Evolutionary conservation across 192 early-diverging fungal species (phyloP), one percentile per base, ranked within the genome.

Genomic region (Podila horticola): DNA sequence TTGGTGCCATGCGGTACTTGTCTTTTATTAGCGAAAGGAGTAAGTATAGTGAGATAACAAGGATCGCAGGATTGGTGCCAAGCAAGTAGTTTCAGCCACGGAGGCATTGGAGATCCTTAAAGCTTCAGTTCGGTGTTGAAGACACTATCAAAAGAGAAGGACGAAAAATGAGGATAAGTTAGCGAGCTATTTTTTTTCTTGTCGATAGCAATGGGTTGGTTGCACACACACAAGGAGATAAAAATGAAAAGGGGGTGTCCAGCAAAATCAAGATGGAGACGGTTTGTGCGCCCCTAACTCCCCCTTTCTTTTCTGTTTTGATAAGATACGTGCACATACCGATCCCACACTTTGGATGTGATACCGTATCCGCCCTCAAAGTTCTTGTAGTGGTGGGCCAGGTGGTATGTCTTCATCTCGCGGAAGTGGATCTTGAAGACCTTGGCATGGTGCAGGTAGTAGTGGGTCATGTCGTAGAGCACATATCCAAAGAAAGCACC

Each of bases 311-410:
- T 45, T 45, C 41, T 45, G 11, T 17, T 45, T 45, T 45, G 11
- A 15, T 45, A 22, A 55, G 11, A 55, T 0, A 10, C 20, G 5
- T 55, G 2, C 52, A 65, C 64, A 28, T 79, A 79, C 76, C 49
- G 57, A 84, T 97, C 96, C 96, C 96, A 97, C 51, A 96, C 70
- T 82, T 95, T 95, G 79, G 91, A 92, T 49, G 96, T 96, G 69
- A 97, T 96, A 34, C 96, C 96, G 74, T 92, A 97, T 28, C 95
- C 95, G 13, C 87, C 83, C 76, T 95, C 92, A 65, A 89, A 93
- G 82, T 97, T 90, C 83, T 94, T 94, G 86, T 98, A 98, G 82
- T 98, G 97, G 79, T 98, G 97, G 59, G 94, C 94, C 64, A 98
- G 83, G 64, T 98, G 97, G 74, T 97, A 97, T 8, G 92, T 92